Evolutionary conservation across 2,329 filamentous ascomycete genomes (phyloP).

Genomic region (Aspergillus luchuensis): DNA sequence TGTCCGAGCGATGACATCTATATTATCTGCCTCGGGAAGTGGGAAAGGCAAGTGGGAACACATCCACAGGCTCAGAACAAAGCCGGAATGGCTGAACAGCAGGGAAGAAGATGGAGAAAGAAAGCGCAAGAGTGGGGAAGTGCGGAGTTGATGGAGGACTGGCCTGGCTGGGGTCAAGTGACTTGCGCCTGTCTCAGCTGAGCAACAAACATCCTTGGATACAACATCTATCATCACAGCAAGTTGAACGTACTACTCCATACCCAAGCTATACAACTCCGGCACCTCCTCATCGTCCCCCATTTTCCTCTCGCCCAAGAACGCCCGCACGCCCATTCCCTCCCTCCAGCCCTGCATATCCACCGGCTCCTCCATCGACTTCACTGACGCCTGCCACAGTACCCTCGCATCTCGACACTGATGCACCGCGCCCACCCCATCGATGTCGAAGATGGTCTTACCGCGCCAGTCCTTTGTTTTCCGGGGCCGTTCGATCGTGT

Average conservation of each 20-base stretch:
- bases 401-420: slow-evolving; percentile 17
- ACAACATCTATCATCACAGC: no score
- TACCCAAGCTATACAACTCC: not conserved
- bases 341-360: slow-evolving; percentile 13
- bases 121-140: not conserved
- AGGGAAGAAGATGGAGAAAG: not conserved
- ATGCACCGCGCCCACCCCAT: slow-evolving; percentile 15
- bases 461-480: not conserved
- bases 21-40: not conserved
- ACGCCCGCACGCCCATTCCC: slow-evolving; percentile 9
- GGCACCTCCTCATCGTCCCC: not conserved
- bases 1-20: not conserved
- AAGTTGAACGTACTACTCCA: not conserved
- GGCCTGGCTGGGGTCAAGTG: not conserved
- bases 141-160: not conserved
- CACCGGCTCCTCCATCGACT: not conserved
- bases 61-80: not conserved
- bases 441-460: slow-evolving; percentile 7
- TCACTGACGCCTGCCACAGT: slow-evolving; percentile 16
- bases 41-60: not conserved
- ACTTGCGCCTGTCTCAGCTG: not conserved
- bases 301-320: slow-evolving; percentile 5
- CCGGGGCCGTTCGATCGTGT: slow-evolving; percentile 17
- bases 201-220: not conserved
- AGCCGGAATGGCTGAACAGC: not conserved